A percentile compares a stretch with the other conserved stretches of the same genome.
These are phyloP conservation scores for Erythrobasidium hasegawianum DNA, from an alignment of 1,284 basidiomycete species.

Conservation along the genomic window DNA sequence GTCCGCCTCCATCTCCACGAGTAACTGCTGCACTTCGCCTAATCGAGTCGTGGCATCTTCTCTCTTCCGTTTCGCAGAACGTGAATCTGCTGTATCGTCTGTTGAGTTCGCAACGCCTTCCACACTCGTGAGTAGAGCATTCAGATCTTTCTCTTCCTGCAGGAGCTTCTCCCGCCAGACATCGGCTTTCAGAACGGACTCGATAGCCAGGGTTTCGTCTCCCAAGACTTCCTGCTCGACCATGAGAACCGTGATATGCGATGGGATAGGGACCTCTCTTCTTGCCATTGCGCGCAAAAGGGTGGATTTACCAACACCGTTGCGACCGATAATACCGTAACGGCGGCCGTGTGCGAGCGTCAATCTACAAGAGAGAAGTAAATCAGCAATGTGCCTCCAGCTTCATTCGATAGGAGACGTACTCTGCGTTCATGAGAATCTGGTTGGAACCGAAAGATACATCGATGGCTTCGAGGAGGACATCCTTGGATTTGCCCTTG, in stretches of 20 bases:
- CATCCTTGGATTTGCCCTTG: conserved; percentile 95
- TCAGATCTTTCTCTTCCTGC: conserved; percentile 71
- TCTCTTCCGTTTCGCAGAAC: conserved; percentile 59
- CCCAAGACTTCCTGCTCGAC: conserved; percentile 97
- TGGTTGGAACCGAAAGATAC: conserved; percentile 90
- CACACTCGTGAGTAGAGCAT: conserved; percentile 65
- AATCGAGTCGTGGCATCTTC: conserved; percentile 81
- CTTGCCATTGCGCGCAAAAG: conserved; percentile 92
- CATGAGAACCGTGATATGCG: conserved; percentile 93
- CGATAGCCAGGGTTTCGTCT: conserved; percentile 86
- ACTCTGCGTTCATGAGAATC: conserved; percentile 70
- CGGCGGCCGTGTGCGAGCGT: conserved; percentile 79
- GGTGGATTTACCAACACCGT: conserved; percentile 95
- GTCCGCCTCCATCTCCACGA: conserved; percentile 97
- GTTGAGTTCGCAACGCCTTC: conserved; percentile 48
- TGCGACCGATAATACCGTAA: conserved; percentile 58
- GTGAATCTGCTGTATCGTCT: conserved; percentile 66
- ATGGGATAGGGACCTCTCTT: conserved; percentile 72
- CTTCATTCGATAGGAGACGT: conserved; percentile 66
- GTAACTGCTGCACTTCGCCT: conserved; percentile 83
- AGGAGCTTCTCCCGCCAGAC: conserved; percentile 90
- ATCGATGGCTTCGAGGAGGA: conserved; percentile 92
- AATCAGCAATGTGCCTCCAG: conserved; percentile 72
- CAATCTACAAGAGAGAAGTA: conserved; percentile 56
- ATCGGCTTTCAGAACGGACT: conserved; percentile 92